These are phyloP conservation scores for Chenopodium berlandieri DNA, from an alignment of 148 eudicot species.

Conservation along the genomic window DNA sequence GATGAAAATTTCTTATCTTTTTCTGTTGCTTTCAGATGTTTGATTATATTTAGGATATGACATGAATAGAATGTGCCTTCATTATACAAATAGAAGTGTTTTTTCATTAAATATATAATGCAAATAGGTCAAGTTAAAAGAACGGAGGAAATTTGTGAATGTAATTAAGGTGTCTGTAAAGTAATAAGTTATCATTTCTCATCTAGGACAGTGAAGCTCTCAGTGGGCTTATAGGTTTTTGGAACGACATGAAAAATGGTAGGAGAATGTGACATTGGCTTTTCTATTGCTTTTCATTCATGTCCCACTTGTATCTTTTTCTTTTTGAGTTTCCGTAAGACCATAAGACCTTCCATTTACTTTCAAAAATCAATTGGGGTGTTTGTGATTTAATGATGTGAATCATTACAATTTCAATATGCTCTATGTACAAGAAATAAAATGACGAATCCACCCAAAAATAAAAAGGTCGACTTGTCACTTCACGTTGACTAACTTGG, in stretches of 20 bases:
- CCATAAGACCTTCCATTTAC: neutral
- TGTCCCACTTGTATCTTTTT: slow-evolving; percentile 12
- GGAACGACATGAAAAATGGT: slow-evolving; percentile 7
- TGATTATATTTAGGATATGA: too few species aligned
- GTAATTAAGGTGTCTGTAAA: too few species aligned
- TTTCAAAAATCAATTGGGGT: neutral
- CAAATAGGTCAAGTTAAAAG: too few species aligned
- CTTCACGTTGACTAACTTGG: neutral
- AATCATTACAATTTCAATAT: neutral
- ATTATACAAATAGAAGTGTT: too few species aligned
- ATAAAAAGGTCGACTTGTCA: neutral
- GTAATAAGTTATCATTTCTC: neutral
- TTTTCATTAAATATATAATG: too few species aligned
- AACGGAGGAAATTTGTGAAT: too few species aligned
- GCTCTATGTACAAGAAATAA: too few species aligned
- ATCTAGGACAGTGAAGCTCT: neutral
- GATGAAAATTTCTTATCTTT: too few species aligned
- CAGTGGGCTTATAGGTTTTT: neutral
- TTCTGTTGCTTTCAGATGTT: too few species aligned
- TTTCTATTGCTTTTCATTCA: slow-evolving; percentile 11
- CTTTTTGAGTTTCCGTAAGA: slow-evolving; percentile 6
- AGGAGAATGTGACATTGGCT: neutral
- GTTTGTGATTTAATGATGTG: neutral
- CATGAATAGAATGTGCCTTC: too few species aligned
- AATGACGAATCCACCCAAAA: neutral